These are phyloP conservation scores for Thelonectria blattea DNA, from an alignment of 2,329 filamentous ascomycete genomes.

Conservation along the genomic window DNA sequence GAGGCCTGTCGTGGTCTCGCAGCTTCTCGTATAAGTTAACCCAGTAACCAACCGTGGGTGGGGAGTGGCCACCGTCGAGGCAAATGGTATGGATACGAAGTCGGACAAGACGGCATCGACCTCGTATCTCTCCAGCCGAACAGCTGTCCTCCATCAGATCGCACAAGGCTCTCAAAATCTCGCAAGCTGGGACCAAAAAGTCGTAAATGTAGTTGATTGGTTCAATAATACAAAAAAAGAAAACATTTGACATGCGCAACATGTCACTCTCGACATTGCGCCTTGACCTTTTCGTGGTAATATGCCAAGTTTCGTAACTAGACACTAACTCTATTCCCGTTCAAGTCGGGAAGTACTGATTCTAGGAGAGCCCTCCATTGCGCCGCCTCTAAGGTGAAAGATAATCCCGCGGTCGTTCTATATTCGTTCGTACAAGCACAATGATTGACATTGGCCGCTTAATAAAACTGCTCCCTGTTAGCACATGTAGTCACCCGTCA, in stretches of 20 bases:
- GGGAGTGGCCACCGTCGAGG: too few relatives aligned
- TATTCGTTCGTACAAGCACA: conserved; percentile 12
- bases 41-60: neutral
- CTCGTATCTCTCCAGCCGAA: too few relatives aligned
- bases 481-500: neutral
- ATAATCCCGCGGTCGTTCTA: conserved; percentile 4
- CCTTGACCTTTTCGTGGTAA: conserved; percentile 12
- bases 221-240: conserved; percentile 5
- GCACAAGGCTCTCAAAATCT: neutral
- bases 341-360: conserved; percentile 10
- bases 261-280: conserved; percentile 6
- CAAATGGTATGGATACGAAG: neutral
- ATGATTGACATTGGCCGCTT: conserved; percentile 1
- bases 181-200: neutral
- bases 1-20: neutral
- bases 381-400: conserved; percentile 20
- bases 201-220: conserved; percentile 8
- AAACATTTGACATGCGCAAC: conserved; percentile 6
- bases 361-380: conserved; percentile 16
- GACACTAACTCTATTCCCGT: conserved; percentile 16
- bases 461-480: conserved; percentile 30
- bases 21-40: neutral
- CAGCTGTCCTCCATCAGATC: neutral
- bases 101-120: neutral
- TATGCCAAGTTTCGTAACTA: conserved; percentile 20